Evolutionary conservation across 2,329 filamentous ascomycete species (phyloP).

Genomic region (Juglanconis oblonga): DNA sequence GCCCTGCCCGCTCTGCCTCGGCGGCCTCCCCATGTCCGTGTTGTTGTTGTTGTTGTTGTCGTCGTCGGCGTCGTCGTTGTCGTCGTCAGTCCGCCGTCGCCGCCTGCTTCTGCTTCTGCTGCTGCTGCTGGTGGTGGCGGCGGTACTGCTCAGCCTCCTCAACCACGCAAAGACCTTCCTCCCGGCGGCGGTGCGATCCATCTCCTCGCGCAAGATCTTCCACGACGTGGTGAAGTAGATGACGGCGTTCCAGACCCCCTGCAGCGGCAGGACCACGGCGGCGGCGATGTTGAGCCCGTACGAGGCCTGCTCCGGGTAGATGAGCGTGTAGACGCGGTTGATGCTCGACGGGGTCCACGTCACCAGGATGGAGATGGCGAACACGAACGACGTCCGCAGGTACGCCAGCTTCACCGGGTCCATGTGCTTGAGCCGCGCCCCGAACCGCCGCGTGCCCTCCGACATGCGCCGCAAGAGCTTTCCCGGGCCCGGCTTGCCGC

Average conservation of each 20-base stretch:
- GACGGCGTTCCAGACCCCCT: constrained; percentile 77
- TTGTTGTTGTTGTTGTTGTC: no score
- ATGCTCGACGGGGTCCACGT: constrained; percentile 67
- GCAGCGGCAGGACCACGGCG: constrained; percentile 70
- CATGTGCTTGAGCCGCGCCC: constrained; percentile 35
- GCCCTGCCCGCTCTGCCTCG: background rate
- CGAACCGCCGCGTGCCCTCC: constrained; percentile 20
- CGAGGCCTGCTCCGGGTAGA: constrained; percentile 48
- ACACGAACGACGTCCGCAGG: constrained; percentile 58
- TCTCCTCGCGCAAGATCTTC: constrained; percentile 28
- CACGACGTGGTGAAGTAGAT: constrained; percentile 71
- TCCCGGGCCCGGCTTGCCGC: constrained; percentile 1
- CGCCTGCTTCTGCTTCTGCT: background rate
- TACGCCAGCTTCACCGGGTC: constrained; percentile 61
- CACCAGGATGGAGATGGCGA: constrained; percentile 57
- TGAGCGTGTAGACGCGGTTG: constrained; percentile 70
- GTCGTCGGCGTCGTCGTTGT: background rate
- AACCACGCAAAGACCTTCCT: background rate
- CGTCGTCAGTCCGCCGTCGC: no score
- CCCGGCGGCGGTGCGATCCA: constrained; percentile 8
- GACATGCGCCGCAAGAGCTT: constrained; percentile 18
- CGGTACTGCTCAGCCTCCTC: background rate
- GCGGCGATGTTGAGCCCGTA: constrained; percentile 68
- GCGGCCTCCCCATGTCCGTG: no score
- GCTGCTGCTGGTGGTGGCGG: background rate